Evolutionary conservation across 495 filamentous ascomycete species (phyloP).

Genomic region (Astrothelium subdiscretum): DNA sequence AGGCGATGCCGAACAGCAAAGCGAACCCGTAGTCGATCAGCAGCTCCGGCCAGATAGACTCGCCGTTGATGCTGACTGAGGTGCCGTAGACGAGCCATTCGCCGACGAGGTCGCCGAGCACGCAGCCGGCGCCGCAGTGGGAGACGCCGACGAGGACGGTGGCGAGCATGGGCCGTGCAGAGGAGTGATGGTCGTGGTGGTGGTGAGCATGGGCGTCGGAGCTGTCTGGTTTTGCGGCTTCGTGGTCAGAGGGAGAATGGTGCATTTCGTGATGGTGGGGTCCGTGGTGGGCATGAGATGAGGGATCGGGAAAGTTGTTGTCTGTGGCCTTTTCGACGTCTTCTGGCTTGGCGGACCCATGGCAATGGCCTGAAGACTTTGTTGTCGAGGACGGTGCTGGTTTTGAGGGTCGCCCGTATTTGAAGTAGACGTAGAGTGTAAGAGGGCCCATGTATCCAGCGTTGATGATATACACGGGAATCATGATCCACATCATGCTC

Average conservation of each 20-base stretch:
- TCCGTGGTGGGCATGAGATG: not conserved
- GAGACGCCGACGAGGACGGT: slow-evolving; percentile 21
- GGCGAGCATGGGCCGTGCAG: slow-evolving; percentile 18
- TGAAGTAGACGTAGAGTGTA: slow-evolving; percentile 10
- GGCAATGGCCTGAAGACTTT: not conserved
- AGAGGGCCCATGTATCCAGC: slow-evolving; percentile 10
- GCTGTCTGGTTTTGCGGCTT: not conserved
- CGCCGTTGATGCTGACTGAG: slow-evolving; percentile 11
- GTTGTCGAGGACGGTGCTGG: not conserved
- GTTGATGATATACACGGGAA: slow-evolving; percentile 10
- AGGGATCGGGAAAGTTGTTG: not conserved
- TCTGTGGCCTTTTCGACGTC: slow-evolving; percentile 10
- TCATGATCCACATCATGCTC: slow-evolving; percentile 12
- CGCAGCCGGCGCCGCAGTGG: slow-evolving; percentile 25
- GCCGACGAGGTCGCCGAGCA: slow-evolving; percentile 25
- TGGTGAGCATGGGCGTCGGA: slow-evolving; percentile 5
- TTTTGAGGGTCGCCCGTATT: slow-evolving; percentile 10
- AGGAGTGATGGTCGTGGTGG: slow-evolving; percentile 8
- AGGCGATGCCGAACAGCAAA: slow-evolving; percentile 23
- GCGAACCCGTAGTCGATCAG: slow-evolving; percentile 25
- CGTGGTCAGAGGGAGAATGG: not conserved
- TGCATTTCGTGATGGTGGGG: not conserved
- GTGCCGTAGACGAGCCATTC: slow-evolving; percentile 29
- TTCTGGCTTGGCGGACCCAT: not conserved
- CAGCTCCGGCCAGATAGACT: slow-evolving; percentile 12